phyloP scores from a whole-genome alignment of 768 basidiomycete species.

The Amanita molliuscula region DNA sequence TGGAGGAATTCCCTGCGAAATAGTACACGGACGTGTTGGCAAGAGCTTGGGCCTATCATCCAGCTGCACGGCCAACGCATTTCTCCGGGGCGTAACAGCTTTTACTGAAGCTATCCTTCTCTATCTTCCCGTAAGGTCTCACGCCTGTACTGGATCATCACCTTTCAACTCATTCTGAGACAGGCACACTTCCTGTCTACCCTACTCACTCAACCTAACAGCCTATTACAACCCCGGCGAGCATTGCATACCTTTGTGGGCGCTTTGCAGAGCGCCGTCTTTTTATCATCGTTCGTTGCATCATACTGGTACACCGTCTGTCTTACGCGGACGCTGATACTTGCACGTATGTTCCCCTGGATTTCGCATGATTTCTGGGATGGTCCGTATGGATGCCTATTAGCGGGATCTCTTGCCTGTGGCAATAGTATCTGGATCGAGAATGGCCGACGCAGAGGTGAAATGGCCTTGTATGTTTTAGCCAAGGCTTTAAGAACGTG shows the following conservation, averaged over 20 bases:
- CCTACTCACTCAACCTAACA: slow-evolving; percentile 46
- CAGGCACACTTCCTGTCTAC: slow-evolving; percentile 66
- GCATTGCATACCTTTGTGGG: slow-evolving; percentile 34
- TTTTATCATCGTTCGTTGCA: slow-evolving; percentile 63
- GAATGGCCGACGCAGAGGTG: slow-evolving; percentile 57
- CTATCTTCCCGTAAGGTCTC: slow-evolving; percentile 56
- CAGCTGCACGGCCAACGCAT: slow-evolving; percentile 53
- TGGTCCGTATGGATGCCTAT: slow-evolving; percentile 58
- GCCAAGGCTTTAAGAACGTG: slow-evolving; percentile 59
- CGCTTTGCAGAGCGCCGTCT: slow-evolving; percentile 55
- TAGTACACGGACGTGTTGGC: slow-evolving; percentile 55
- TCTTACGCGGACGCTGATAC: slow-evolving; percentile 50
- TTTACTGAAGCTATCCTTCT: slow-evolving; percentile 56
- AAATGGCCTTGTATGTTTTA: slow-evolving; percentile 73
- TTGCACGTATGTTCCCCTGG: slow-evolving; percentile 52
- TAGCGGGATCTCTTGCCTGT: slow-evolving; percentile 59
- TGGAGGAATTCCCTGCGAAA: slow-evolving; percentile 69
- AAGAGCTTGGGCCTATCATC: slow-evolving; percentile 32
- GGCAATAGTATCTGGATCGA: slow-evolving; percentile 76
- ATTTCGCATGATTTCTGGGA: slow-evolving; percentile 77
- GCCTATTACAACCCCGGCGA: slow-evolving; percentile 34
- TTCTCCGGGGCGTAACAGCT: slow-evolving; percentile 40
- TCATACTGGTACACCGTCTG: slow-evolving; percentile 67
- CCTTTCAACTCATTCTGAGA: neutral
- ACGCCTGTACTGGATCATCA: neutral